Percentiles rank a stretch among this genome's conserved stretches.
These are phyloP conservation scores for Claviceps sp. DNA, from an alignment of 2,329 filamentous ascomycete genomes.

Conservation along the genomic window DNA sequence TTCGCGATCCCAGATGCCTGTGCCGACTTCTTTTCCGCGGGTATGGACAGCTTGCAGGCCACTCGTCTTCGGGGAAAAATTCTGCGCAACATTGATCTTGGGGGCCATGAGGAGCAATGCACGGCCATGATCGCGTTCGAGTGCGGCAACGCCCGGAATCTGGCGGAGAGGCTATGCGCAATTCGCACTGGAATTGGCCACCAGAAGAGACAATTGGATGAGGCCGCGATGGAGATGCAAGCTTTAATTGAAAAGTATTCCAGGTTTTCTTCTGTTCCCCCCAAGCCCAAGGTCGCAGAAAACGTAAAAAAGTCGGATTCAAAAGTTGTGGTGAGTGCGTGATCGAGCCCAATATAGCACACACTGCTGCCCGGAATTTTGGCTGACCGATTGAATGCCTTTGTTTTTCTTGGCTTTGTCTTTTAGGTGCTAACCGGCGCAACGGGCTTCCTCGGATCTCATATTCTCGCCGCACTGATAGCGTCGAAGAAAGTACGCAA, in stretches of 20 bases:
- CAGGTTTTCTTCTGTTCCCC: background rate
- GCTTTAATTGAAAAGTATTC: background rate
- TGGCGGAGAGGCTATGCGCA: constrained; percentile 1
- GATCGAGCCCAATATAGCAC: background rate
- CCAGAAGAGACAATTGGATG: background rate
- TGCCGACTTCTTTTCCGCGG: constrained; percentile 44
- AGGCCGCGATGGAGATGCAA: background rate
- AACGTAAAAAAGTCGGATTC: background rate
- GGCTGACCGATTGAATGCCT: background rate
- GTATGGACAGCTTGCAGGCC: constrained; percentile 44
- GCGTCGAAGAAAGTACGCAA: constrained; percentile 38
- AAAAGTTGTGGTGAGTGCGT: background rate
- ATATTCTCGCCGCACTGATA: constrained; percentile 45
- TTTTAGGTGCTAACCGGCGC: constrained; percentile 37
- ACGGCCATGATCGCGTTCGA: constrained; percentile 47
- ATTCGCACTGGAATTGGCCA: background rate
- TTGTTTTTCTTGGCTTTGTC: background rate
- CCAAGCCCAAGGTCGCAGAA: background rate
- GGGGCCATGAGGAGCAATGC: constrained; percentile 24
- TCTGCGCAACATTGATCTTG: constrained; percentile 33
- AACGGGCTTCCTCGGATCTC: constrained; percentile 51
- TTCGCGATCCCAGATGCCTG: constrained; percentile 12
- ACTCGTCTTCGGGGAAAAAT: constrained; percentile 40
- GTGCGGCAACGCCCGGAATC: constrained; percentile 30
- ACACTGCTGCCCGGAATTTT: background rate